Conservation (phyloP, 805 yeast species). For the Saturnispora gosingensis region DNA sequence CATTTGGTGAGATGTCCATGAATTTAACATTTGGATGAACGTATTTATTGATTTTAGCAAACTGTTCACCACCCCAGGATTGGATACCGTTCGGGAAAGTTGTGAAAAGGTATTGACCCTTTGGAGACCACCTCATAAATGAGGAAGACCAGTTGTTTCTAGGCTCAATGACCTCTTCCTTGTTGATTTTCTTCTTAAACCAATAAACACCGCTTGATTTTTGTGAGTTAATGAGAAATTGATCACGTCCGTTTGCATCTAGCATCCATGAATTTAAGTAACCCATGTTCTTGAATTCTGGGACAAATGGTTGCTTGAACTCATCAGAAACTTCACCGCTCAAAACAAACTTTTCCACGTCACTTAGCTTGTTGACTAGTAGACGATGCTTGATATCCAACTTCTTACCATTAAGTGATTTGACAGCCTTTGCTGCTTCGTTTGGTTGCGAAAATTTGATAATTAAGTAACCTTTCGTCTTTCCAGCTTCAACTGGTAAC, state of each 20-base stretch:
- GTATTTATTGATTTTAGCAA: slow-evolving; percentile 65
- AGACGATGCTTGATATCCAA: slow-evolving; percentile 90
- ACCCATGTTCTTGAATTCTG: slow-evolving; percentile 67
- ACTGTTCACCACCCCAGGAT: slow-evolving; percentile 88
- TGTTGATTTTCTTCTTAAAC: slow-evolving; percentile 62
- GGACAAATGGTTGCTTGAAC: slow-evolving; percentile 62
- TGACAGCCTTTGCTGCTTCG: slow-evolving; percentile 70
- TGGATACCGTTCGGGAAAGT: slow-evolving; percentile 92
- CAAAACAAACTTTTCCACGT: slow-evolving; percentile 69
- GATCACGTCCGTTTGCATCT: slow-evolving; percentile 86
- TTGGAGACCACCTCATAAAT: slow-evolving; percentile 84
- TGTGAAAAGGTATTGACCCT: slow-evolving; percentile 81
- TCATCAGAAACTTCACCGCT: slow-evolving; percentile 52
- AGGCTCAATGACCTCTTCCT: slow-evolving; percentile 70
- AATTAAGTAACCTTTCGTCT: slow-evolving; percentile 79
- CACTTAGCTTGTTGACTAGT: slow-evolving; percentile 71
- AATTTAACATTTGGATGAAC: slow-evolving; percentile 84
- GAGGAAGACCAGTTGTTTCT: slow-evolving; percentile 82
- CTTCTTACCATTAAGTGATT: slow-evolving; percentile 76
- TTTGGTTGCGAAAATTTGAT: slow-evolving; percentile 66
- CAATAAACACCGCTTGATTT: slow-evolving; percentile 81
- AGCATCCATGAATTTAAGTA: slow-evolving; percentile 86
- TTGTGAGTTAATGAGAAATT: slow-evolving; percentile 68
- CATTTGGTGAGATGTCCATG: slow-evolving; percentile 87
- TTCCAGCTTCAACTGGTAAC: slow-evolving; percentile 74